A percentile compares a stretch with the other conserved stretches of the same genome.
Conservation (phyloP, 176 grass and related monocot genomes). For the Carex myosuroides region DNA sequence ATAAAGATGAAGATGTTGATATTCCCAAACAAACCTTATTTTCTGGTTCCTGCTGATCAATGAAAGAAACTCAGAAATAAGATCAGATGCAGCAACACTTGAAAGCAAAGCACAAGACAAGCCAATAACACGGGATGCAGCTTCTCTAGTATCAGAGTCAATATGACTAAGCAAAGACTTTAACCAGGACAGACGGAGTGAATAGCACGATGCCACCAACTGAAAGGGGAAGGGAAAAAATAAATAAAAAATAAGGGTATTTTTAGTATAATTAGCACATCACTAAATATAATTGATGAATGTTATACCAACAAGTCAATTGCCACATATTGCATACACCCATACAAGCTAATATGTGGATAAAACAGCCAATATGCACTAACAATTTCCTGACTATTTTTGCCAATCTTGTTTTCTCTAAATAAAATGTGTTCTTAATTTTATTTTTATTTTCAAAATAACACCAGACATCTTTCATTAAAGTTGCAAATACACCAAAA, state of each 20-base stretch:
- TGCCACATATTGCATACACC: not conserved
- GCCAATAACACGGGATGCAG: slow-evolving; percentile 56
- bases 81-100: slow-evolving; percentile 42
- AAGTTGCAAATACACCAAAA: not conserved
- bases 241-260: not conserved
- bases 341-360: not conserved
- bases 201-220: slow-evolving; percentile 67
- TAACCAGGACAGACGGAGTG: slow-evolving; percentile 58
- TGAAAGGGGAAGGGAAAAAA: slow-evolving; percentile 27
- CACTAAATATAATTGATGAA: not conserved
- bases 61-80: slow-evolving; percentile 67
- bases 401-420: not conserved
- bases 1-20: not conserved
- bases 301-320: not conserved
- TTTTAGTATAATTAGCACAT: not conserved
- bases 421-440: not conserved
- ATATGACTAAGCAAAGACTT: slow-evolving; percentile 66
- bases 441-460: not conserved
- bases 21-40: slow-evolving; percentile 50
- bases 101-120: slow-evolving; percentile 68
- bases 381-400: not conserved
- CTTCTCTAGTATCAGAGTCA: slow-evolving; percentile 89
- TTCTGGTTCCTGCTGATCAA: slow-evolving; percentile 34
- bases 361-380: not conserved
- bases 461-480: not conserved